Evolutionary conservation across 352 stramenopile genomes (phyloP).

Genomic region (Globisporangium spinosum): DNA sequence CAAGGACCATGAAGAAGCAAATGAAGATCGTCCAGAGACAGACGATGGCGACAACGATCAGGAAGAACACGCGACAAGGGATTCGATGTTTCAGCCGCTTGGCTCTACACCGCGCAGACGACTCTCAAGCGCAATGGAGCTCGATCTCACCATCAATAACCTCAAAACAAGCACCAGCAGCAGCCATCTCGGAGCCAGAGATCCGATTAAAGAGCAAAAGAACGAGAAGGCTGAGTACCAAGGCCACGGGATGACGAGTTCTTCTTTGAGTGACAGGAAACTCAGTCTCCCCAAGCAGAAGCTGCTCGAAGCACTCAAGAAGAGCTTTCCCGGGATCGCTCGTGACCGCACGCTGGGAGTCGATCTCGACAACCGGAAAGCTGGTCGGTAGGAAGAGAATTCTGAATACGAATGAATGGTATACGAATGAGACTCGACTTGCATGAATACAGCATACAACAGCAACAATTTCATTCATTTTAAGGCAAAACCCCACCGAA

Average conservation of each 20-base stretch:
- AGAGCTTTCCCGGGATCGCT: constrained; percentile 31
- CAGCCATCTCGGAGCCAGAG: neutral
- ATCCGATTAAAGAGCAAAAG: neutral
- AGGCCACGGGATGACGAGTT: neutral
- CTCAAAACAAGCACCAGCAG: neutral
- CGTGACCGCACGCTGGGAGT: neutral
- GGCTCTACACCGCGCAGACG: constrained; percentile 45
- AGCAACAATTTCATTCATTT: neutral
- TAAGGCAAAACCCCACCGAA: neutral
- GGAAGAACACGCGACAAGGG: neutral
- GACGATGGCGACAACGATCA: constrained; percentile 11
- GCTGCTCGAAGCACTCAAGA: constrained; percentile 54
- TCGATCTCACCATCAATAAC: constrained; percentile 43
- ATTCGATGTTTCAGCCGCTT: neutral
- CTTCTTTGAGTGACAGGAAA: constrained; percentile 14
- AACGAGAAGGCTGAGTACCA: neutral
- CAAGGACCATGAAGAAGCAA: constrained; percentile 11
- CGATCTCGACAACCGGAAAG: neutral
- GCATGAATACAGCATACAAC: neutral
- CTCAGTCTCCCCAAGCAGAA: constrained; percentile 67
- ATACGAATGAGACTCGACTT: neutral
- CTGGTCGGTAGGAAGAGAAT: neutral
- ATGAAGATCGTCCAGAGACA: constrained; percentile 15
- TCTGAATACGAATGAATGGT: neutral
- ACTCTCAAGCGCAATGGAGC: constrained; percentile 45